phyloP scores from a whole-genome alignment of 441 rosid genomes.

The Erodium moschatum region DNA sequence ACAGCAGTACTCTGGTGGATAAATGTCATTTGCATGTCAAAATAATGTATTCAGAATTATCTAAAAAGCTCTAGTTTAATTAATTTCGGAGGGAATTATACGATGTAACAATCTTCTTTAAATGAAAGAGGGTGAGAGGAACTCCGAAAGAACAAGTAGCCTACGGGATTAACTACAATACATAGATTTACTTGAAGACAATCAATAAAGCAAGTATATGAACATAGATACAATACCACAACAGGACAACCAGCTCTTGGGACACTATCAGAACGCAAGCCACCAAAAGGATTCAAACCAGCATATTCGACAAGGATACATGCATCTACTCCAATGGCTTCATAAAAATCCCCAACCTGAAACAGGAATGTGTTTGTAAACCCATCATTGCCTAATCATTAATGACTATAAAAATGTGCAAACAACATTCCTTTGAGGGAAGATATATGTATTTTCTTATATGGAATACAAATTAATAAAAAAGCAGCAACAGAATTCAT shows the following conservation, averaged over 20 bases:
- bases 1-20: not conserved
- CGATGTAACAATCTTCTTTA: not conserved
- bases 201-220: not conserved
- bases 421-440: not conserved
- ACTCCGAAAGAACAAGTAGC: not conserved
- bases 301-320: constrained; percentile 94
- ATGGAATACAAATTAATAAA: not conserved
- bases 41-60: not conserved
- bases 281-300: constrained; percentile 97
- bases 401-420: not conserved
- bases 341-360: constrained; percentile 97
- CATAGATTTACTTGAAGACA: not conserved
- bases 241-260: constrained; percentile 99
- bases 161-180: not conserved
- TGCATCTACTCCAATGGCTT: constrained; percentile 94
- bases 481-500: not conserved
- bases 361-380: constrained; percentile 13
- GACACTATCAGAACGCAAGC: constrained; percentile 71
- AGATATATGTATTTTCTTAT: constrained; percentile 1
- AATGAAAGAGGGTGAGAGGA: not conserved
- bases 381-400: constrained; percentile 5
- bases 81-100: not conserved
- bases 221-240: constrained; percentile 43
- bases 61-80: not conserved
- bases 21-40: not conserved